Base-by-base conservation (phyloP, 2,329 filamentous ascomycete genomes). In the Epicoccum sorghinum region DNA sequence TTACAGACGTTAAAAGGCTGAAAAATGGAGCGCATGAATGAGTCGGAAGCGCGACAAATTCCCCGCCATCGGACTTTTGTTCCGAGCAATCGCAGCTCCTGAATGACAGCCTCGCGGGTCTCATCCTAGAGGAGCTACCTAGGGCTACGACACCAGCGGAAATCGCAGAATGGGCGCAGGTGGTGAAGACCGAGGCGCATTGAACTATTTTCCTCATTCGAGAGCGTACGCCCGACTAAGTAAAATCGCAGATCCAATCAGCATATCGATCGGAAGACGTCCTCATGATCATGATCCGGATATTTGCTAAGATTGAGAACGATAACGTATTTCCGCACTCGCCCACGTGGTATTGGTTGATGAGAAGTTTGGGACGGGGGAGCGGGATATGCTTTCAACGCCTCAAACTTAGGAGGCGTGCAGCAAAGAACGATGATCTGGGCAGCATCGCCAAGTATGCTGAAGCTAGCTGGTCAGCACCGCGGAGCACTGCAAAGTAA, bases 301-400 rank as follows among this genome's bases (percentile, higher is more conserved):
- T 12, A 13, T 22, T 36, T 18, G 7, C 22, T 13, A 12, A 18
- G 13, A 3, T 32, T 30, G n/a, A 23, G 27, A 40, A 12, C 29
- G 23, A 35, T 30, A 9, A 53, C 27, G 39, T 14, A 27, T 24
- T 10, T 9, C 39, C n/a, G 27, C 18, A 24, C 6, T 29, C 6
- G 27, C 22, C 36, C 46, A 55, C 52, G 32, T 49, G 46, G 27
- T 47, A 8, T 3, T 29, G 7, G 10, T 13, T 24, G 7, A 18
- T 9, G 27, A 9, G 35, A 50, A 49, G 36, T 50, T 18, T 38
- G 41, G 46, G 25, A 42, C 42, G 41, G 52, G 46, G 46, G 4
- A 49, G 14, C 37, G 52, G 46, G 14, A 49, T 29, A 25, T 49
- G 46, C 13, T 32, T n/a, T 33, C 18, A 18, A 35, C 23, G 35